phyloP scores from a whole-genome alignment of 179 eudicot species.

The Beta macrorhiza region DNA sequence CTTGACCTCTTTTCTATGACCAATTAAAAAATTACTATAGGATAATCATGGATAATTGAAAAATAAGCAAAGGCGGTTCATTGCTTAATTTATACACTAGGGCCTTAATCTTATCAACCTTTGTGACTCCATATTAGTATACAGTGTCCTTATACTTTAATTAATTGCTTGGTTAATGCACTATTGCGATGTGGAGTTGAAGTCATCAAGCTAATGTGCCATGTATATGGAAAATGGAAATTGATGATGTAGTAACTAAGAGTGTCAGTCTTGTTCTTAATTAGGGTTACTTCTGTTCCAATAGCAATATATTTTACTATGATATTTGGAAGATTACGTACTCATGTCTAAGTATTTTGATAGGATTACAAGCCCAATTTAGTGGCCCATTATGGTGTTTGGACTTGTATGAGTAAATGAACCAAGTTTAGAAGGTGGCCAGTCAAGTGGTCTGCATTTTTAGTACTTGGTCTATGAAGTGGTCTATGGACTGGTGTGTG shows the following conservation, averaged over 20 bases:
- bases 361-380: too few relatives aligned
- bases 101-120: conserved; percentile 31
- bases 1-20: conserved; percentile 10
- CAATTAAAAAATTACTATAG: not conserved
- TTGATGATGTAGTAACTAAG: not conserved
- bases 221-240: conserved; percentile 15
- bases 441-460: too few relatives aligned
- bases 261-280: not conserved
- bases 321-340: conserved; percentile 20
- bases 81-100: conserved; percentile 26
- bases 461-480: too few relatives aligned
- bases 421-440: too few relatives aligned
- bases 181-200: conserved; percentile 28
- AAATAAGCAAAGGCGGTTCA: conserved; percentile 18
- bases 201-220: conserved; percentile 26
- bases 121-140: conserved; percentile 1
- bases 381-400: too few relatives aligned
- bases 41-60: conserved; percentile 15
- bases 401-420: too few relatives aligned
- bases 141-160: not conserved
- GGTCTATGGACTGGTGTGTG: too few relatives aligned
- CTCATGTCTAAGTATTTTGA: not conserved
- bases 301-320: conserved; percentile 11
- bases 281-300: conserved; percentile 14
- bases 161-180: conserved; percentile 18